Percentiles rank a stretch among this genome's conserved stretches.
phyloP scores from a whole-genome alignment of 805 yeast species.

The Saccharomyces paradoxus region DNA sequence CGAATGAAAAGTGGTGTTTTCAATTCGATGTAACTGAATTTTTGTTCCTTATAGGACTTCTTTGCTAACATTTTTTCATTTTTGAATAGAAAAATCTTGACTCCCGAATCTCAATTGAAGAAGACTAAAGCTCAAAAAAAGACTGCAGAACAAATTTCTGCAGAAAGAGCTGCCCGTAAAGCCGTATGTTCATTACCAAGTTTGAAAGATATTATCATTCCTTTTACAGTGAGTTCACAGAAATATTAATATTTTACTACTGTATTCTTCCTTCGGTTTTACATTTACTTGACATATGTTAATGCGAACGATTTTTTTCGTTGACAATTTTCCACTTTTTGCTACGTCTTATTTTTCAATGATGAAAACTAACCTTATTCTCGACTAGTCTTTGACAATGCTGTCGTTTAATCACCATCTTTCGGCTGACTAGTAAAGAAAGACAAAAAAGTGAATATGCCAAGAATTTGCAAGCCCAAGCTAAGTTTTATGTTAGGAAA shows the following conservation, averaged over 20 bases:
- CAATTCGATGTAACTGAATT: constrained; percentile 34
- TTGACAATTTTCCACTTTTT: not conserved
- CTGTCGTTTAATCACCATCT: constrained; percentile 70
- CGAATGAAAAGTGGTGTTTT: constrained; percentile 36
- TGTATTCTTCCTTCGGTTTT: not conserved
- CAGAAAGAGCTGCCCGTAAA: constrained; percentile 69
- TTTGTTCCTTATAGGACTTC: not conserved
- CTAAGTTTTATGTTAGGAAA: not conserved
- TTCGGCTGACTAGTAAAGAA: constrained; percentile 48
- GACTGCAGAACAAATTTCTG: constrained; percentile 69
- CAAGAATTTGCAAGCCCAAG: not conserved
- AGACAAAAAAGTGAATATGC: not conserved
- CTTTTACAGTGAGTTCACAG: constrained; percentile 4
- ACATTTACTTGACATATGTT: not conserved
- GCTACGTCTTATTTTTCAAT: constrained; percentile 6
- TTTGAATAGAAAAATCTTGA: constrained; percentile 34
- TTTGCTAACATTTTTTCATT: constrained; percentile 1
- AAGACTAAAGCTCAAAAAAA: constrained; percentile 71
- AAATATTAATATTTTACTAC: constrained; percentile 1
- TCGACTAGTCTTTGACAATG: constrained; percentile 65
- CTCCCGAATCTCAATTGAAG: constrained; percentile 82
- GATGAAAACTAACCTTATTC: constrained; percentile 47
- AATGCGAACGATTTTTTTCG: constrained; percentile 7
- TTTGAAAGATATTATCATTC: not conserved
- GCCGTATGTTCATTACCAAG: constrained; percentile 51